Evolutionary conservation across 2,329 filamentous ascomycete species (phyloP), one percentile per base, ranked within the genome.

Genomic region (Alternaria alternata): DNA sequence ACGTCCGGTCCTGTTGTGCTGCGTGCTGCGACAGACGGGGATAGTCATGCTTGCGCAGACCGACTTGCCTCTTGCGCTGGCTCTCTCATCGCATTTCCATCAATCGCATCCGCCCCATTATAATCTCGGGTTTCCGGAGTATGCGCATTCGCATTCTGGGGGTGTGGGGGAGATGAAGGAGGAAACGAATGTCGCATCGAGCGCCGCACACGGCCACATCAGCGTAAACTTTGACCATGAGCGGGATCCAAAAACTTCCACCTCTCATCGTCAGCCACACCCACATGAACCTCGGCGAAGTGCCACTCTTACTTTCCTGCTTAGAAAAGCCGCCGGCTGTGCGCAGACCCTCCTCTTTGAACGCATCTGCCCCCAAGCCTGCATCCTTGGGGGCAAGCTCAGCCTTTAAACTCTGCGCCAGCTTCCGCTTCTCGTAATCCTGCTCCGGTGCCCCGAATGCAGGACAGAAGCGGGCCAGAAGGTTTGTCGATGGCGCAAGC

Each of bases 401-500:
- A 57, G 54, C 32, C 36, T 60, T 59, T 46, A 44, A 56, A 22
- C 20, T 22, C 38, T 57, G 47, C 51, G 48, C 46, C 60, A 54
- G 56, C 52, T 58, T 59, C 61, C 62, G 57, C 57, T 60, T 63
- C 22, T 56, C 61, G 68, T 65, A 64, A 24, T 51, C 39, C 14
- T 61, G 24, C 57, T 59, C 59, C 59, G 59, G 14, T 36, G 53
- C 52, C 41, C 46, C 43, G 41, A 39, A 39, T 34, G 28, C 53
- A 52, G 30, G 32, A 43, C 38, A 24, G 18, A 52, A 39, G 54
- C 53, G 53, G 43, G 51, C 53, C 61, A 61, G 55, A 62, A 63
- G 60, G 65, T 64, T 63, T 38, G 34, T 57, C 47, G 61, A 57
- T 59, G 65, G 65, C 65, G 67, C 61, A 59, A 59, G 57, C 64